Evolutionary conservation across 495 filamentous ascomycete genomes (phyloP), one percentile per base, ranked within the genome.

Genomic region (Penicillium salamii): DNA sequence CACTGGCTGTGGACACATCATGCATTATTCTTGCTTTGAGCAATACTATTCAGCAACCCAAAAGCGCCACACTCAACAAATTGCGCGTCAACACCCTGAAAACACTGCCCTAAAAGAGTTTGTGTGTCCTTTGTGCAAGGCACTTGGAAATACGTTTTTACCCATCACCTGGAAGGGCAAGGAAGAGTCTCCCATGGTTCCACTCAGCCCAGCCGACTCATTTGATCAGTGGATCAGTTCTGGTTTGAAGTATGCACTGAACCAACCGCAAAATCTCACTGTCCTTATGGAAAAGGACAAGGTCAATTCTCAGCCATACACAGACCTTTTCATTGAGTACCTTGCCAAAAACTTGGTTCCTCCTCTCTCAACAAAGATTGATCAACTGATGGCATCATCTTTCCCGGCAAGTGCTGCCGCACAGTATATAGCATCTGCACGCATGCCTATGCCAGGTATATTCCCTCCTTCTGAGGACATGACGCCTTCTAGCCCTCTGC

Each of bases 11-110:
- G 92, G 91, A 5, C 93, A 99, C 66, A 91, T 97, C 53, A 99
- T 99, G 93, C 93, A 99, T 62, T 99, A 89, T 61, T 81, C 81
- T 26, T 99, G 93, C 67, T 99, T 97, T 59, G 91, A 97, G 54
- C 79, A 84, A 24, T 97, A 97, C 67, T 86, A 86, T 59, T 78
- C 84, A 14, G 87, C 92, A 0, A 93, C 89, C 0, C 75, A 82
- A 40, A 81, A 90, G 42, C 82, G 93, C 37, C 95, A 99, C 54
- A 80, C 74, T 29, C 88, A 90, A 54, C 93, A 97, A 58, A 93
- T 97, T 63, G 91, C 95, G 13, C 81, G 93, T 4, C 86, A 93
- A 50, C 91, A 96, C 57, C 93, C 93, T 0, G 95, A 97, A 63
- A 77, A 81, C 39, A 71, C 88, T 1, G 68, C 77, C 12, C 69